Percentiles rank a stretch among this genome's conserved stretches.
Evolutionary conservation across 495 filamentous ascomycete species (phyloP).

Genomic region (Endocarpon pusillum): DNA sequence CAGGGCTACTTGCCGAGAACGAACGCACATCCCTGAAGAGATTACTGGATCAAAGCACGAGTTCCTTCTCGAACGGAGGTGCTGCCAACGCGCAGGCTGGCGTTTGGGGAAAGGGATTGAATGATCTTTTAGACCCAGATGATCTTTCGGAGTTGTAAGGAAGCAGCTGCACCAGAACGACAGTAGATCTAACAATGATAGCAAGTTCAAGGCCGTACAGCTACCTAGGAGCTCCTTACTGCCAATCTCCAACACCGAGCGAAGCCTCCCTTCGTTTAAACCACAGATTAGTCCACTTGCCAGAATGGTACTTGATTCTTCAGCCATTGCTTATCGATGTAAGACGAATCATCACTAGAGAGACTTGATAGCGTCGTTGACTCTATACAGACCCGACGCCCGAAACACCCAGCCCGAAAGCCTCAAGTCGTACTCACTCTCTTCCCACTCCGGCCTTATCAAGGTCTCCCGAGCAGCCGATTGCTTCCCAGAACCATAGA

Average conservation of each 20-base stretch:
- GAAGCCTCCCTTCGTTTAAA: no score
- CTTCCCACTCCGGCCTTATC: slow-evolving; percentile 18
- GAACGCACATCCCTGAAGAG: no score
- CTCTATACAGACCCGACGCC: slow-evolving; percentile 5
- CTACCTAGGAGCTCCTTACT: slow-evolving; percentile 9
- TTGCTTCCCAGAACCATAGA: slow-evolving; percentile 10
- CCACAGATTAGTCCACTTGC: slow-evolving; percentile 36
- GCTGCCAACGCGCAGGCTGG: no score
- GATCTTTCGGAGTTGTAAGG: no score
- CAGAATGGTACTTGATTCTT: slow-evolving; percentile 38
- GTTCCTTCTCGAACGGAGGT: no score
- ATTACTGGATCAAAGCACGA: no score
- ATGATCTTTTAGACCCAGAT: no score
- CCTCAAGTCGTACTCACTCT: slow-evolving; percentile 2
- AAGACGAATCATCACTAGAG: slow-evolving; percentile 15
- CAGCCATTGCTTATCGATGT: slow-evolving; percentile 38
- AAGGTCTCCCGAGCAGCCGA: slow-evolving; percentile 21
- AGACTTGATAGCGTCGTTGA: not conserved
- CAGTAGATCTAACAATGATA: no score
- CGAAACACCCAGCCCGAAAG: slow-evolving; percentile 25
- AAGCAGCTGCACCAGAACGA: no score
- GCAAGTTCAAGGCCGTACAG: slow-evolving; percentile 4
- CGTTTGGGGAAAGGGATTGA: no score
- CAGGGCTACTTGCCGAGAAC: no score
- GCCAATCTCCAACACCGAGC: slow-evolving; percentile 11